Evolutionary conservation across 208 protist species (phyloP).

Genomic region (Leishmania aethiopica): DNA sequence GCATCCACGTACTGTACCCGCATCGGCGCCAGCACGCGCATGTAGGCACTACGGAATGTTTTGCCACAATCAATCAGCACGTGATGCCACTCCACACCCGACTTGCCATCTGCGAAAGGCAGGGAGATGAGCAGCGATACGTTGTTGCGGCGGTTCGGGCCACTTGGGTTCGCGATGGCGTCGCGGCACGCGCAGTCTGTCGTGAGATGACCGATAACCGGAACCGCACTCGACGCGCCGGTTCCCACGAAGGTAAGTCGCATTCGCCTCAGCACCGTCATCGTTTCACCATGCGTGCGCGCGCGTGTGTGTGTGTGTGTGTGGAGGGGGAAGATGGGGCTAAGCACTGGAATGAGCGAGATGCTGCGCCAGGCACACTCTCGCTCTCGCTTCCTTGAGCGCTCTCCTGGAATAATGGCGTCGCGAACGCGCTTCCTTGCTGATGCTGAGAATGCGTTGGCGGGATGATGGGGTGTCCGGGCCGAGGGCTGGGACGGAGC

Average conservation of each 20-base stretch:
- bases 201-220: conserved; percentile 83
- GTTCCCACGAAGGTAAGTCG: conserved; percentile 68
- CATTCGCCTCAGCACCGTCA: conserved; percentile 6
- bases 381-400: too few species aligned
- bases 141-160: conserved; percentile 81
- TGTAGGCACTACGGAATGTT: conserved; percentile 89
- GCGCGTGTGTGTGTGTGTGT: not conserved
- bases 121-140: conserved; percentile 76
- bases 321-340: not conserved
- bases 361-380: not conserved
- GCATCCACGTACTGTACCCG: conserved; percentile 67
- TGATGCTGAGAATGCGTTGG: too few species aligned
- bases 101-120: conserved; percentile 15
- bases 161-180: conserved; percentile 54
- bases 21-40: conserved; percentile 74
- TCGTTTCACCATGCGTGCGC: not conserved
- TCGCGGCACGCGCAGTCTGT: conserved; percentile 72
- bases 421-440: too few species aligned
- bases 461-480: not conserved
- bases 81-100: conserved; percentile 29
- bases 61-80: conserved; percentile 90
- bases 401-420: too few species aligned
- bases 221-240: conserved; percentile 80
- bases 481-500: not conserved
- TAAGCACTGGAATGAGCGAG: not conserved